These are phyloP conservation scores for Suillus weaverae DNA, from an alignment of 768 basidiomycete genomes.

Conservation along the genomic window DNA sequence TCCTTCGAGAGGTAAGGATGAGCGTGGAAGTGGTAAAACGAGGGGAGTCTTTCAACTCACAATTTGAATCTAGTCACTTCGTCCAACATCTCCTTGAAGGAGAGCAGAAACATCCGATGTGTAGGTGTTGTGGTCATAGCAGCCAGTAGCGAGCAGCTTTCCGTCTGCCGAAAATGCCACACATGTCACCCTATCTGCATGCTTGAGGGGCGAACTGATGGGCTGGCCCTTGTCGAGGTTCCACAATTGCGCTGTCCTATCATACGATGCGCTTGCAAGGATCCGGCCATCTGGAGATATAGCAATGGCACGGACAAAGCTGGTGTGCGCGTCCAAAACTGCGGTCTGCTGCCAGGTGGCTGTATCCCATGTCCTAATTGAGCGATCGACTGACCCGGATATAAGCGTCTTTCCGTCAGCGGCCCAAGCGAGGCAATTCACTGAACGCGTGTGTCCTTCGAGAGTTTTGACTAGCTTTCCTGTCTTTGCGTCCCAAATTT, in stretches of 20 bases:
- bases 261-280: background rate
- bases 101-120: background rate
- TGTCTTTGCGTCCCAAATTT: background rate
- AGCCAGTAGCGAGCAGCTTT: conserved; percentile 86
- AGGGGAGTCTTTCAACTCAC: background rate
- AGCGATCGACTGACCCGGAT: background rate
- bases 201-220: background rate
- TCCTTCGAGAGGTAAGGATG: background rate
- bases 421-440: background rate
- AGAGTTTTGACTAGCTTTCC: background rate
- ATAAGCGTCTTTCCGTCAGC: background rate
- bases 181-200: conserved; percentile 40
- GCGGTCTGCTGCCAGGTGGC: background rate
- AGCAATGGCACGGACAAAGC: background rate
- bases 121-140: conserved; percentile 29
- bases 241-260: background rate
- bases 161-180: conserved; percentile 95
- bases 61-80: background rate
- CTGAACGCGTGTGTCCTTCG: background rate
- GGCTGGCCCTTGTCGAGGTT: background rate
- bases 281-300: background rate
- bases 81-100: background rate
- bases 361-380: background rate
- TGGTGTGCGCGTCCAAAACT: background rate
- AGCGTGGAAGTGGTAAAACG: background rate